These are phyloP conservation scores for Mortierella sp. DNA, from an alignment of 371 early-diverging fungal genomes.

Conservation along the genomic window DNA sequence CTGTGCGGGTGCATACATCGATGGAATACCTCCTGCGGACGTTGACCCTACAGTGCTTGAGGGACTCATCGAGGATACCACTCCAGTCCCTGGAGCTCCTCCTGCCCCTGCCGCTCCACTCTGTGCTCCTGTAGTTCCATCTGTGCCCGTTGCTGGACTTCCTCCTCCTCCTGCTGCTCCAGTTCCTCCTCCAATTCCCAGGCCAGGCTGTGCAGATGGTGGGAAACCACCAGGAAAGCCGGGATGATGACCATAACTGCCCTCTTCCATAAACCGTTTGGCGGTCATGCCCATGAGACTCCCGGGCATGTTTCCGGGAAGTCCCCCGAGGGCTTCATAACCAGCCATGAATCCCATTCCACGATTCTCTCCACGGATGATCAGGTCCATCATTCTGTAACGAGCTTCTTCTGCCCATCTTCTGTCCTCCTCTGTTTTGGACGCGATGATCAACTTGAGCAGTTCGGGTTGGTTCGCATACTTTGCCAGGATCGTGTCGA, in stretches of 20 bases:
- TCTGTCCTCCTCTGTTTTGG: constrained; percentile 75
- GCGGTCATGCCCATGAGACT: constrained; percentile 31
- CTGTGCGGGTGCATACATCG: constrained; percentile 36
- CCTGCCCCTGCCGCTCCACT: constrained; percentile 16
- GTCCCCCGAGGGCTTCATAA: constrained; percentile 41
- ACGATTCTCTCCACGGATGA: constrained; percentile 51
- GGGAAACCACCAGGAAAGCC: constrained; percentile 30
- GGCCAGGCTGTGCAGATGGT: constrained; percentile 4
- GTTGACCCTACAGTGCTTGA: constrained; percentile 20
- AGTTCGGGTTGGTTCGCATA: constrained; percentile 70
- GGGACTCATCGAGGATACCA: constrained; percentile 10
- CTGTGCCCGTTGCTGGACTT: constrained; percentile 6
- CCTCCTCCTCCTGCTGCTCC: constrained; percentile 3
- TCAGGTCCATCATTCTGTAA: constrained; percentile 65
- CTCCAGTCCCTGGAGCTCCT: constrained; percentile 9
- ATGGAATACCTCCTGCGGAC: constrained; percentile 15
- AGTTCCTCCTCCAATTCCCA: too few relatives aligned
- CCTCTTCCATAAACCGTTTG: constrained; percentile 47
- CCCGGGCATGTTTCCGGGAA: constrained; percentile 24
- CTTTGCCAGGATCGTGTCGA: constrained; percentile 67
- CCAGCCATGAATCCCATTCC: constrained; percentile 22
- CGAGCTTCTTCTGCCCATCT: constrained; percentile 72
- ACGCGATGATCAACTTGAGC: constrained; percentile 67
- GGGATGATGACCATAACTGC: constrained; percentile 24
- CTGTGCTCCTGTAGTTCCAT: constrained; percentile 10